Base-by-base conservation (phyloP, 352 stramenopile species). In the Paralagenidium karlingii region DNA sequence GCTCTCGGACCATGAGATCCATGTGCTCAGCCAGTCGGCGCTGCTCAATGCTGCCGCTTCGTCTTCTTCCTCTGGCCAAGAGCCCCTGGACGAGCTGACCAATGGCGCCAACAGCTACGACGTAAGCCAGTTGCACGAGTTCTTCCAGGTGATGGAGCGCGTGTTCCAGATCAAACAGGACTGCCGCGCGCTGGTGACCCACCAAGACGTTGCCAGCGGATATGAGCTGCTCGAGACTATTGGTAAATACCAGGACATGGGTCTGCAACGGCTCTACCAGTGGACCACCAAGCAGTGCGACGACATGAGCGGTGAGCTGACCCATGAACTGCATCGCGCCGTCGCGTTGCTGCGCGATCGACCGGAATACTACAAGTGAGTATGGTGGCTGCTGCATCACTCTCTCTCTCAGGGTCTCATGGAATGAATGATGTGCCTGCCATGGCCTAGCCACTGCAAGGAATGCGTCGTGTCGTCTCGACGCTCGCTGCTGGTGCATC, bases 201-300 rank as follows among this genome's bases (percentile, higher is more conserved):
- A 40, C 0, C 62, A 57, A 0, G 49, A 78, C 6, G 53, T 81
- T 25, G 53, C 48, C 32, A 80, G 69, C 53, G 65, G 46, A 46
- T 70, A 28, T 16, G 52, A 43, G 7, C 12, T 25, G 9, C 38
- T 96, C 22, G 82, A 96, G 25, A 44, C 63, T 0, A 62, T 95
- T 16, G 66, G 68, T 24, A 73, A 73, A 45, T 74, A 87, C 51
- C 77, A 94, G 31, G 81, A 92, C 37, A 50, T 58, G n/a, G 85
- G 79, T 0, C 94, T 91, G 41, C 70, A 93, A 45, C 45, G 66
- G 15, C 47, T 96, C 40, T 96, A 94, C 54, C 50, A 77, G 20
- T 96, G 84, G 84, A 82, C 91, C 5, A 67, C 82, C 10, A 61
- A 51, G 19, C 77, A 90, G 24, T 94, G 83, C 47, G 57, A 53